Conservation (phyloP, 225 moss, liverwort and hornwort species). For the Lunularia cruciata region DNA sequence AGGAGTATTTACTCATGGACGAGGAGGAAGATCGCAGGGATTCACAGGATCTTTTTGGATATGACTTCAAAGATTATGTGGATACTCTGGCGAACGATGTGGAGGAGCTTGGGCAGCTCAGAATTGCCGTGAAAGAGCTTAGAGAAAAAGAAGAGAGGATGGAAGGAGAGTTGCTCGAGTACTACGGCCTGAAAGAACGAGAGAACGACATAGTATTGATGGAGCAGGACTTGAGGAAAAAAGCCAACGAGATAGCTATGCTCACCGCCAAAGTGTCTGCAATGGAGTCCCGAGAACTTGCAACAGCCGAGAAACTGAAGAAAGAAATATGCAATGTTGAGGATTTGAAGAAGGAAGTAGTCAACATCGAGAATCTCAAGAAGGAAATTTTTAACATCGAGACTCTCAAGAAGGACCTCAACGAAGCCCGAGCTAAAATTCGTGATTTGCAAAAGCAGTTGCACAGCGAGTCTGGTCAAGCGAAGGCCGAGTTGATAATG, state of each 20-base stretch:
- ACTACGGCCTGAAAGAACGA: constrained; percentile 53
- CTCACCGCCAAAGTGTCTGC: constrained; percentile 48
- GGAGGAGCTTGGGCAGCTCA: constrained; percentile 72
- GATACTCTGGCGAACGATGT: constrained; percentile 70
- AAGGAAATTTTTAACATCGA: constrained; percentile 19
- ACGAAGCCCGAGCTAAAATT: constrained; percentile 60
- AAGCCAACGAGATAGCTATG: constrained; percentile 40
- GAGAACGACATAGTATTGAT: constrained; percentile 55
- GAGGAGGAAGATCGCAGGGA: constrained; percentile 44
- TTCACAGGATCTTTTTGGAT: constrained; percentile 53
- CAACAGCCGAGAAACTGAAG: constrained; percentile 14
- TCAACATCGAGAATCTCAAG: constrained; percentile 21
- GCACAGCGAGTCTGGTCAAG: constrained; percentile 57
- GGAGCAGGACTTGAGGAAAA: constrained; percentile 63
- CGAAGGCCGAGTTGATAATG: constrained; percentile 70
- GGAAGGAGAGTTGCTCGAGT: constrained; percentile 66
- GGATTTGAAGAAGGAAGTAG: constrained; percentile 31
- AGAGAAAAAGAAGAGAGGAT: constrained; percentile 69
- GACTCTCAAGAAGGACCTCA: constrained; percentile 62
- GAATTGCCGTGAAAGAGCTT: constrained; percentile 63
- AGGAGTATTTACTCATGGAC: constrained; percentile 45
- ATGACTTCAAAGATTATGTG: constrained; percentile 71
- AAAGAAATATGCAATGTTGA: constrained; percentile 34
- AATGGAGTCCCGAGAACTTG: constrained; percentile 50
- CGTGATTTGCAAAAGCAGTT: constrained; percentile 75